phyloP scores from a whole-genome alignment of 495 filamentous ascomycete species.

The Trichocladium uniseriatum region DNA sequence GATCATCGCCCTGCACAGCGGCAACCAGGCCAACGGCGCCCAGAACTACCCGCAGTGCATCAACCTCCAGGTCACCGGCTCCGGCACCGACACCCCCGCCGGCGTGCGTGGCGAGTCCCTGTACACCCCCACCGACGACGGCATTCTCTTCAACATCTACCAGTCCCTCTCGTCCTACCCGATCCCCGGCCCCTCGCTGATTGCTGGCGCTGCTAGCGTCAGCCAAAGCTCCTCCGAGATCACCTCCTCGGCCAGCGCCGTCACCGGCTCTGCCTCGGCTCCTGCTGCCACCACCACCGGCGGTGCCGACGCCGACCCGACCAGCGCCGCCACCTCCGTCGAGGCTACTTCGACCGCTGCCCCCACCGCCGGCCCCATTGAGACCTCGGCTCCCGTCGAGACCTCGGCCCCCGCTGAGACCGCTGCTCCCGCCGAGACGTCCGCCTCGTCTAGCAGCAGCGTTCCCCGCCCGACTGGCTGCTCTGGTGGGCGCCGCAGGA shows the following conservation, averaged over 20 bases:
- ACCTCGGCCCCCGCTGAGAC: no score
- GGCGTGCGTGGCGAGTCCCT: slow-evolving; percentile 53
- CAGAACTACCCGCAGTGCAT: slow-evolving; percentile 77
- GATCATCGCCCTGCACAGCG: slow-evolving; percentile 68
- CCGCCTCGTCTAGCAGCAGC: no score
- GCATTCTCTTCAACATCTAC: slow-evolving; percentile 60
- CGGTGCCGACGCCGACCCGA: neutral
- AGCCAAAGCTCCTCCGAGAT: slow-evolving; percentile 11
- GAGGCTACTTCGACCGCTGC: neutral
- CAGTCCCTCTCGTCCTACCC: slow-evolving; percentile 35
- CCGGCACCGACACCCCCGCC: slow-evolving; percentile 48
- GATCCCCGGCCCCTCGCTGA: slow-evolving; percentile 41
- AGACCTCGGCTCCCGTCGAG: no score
- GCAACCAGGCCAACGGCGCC: slow-evolving; percentile 52
- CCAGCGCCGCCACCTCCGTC: neutral
- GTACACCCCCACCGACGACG: slow-evolving; percentile 52
- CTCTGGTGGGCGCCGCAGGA: no score
- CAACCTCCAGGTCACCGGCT: slow-evolving; percentile 62
- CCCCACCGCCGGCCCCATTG: neutral
- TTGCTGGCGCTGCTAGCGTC: slow-evolving; percentile 13
- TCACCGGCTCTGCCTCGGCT: slow-evolving; percentile 10
- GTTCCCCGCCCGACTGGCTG: no score
- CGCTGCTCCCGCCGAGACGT: no score
- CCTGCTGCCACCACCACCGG: neutral
- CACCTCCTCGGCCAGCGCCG: slow-evolving; percentile 12